Base-by-base conservation (phyloP, 164 flowering plant species). In the Houttuynia cordata region DNA sequence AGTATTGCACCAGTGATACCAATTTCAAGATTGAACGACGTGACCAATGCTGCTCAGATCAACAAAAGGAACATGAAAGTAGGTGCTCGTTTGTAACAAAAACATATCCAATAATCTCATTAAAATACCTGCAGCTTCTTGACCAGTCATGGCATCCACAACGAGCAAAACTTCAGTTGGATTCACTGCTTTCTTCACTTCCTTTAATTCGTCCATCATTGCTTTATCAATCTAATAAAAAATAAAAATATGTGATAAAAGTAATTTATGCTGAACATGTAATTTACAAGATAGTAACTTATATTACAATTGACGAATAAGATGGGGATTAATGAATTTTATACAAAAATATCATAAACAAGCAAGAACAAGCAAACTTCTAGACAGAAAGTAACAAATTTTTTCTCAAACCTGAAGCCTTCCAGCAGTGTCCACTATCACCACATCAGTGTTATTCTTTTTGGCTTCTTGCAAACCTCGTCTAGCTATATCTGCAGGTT, bases 101-200 rank as follows among this genome's bases (percentile, higher is more conserved):
- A 23, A 54, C 6, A n/a, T 5, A 23, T 23, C 3, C 14, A 23
- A 54, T 23, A 54, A 8, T 4, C 21, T 17, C 57, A 13, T 24
- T 24, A 54, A 24, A 23, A 23, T 70, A 89, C 98, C 97, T 71
- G 98, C 98, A 74, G 98, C 97, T 82, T 93, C 97, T 81, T 93
- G 98, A 51, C 98, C 97, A 63, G 98, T 90, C 98, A 93, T 93
- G 45, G 98, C 98, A 81, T 93, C 98, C 62, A 93, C 98, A 68
- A 93, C 98, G 63, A 92, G 97, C 77, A 93, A 70, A 68, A 89
- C 88, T 75, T 93, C 98, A 13, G 92, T 84, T 51, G 98, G 98
- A 71, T 82, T 87, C 62, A 87, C 53, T 24, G 67, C 86, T 60
- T 71, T 75, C 75, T 93, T 93, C 58, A 93, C 94, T 53, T 89